Conservation (phyloP, 305 asterid genomes). For the Andrographis paniculata region DNA sequence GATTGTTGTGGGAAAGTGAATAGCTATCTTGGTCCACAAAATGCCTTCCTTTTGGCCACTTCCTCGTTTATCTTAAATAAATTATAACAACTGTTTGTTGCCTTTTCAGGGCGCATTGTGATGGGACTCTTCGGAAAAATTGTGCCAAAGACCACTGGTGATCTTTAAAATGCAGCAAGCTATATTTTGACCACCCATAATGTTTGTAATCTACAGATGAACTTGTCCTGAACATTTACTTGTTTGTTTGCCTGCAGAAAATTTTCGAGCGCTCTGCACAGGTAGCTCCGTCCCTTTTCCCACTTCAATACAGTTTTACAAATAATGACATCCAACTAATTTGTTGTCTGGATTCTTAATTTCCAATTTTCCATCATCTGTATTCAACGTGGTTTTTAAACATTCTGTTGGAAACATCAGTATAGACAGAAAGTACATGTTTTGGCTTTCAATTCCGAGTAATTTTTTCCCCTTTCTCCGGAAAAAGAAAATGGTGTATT, state of each 20-base stretch:
- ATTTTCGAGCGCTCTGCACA: slow-evolving; percentile 95
- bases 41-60: slow-evolving; percentile 5
- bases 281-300: slow-evolving; percentile 52
- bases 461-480: neutral
- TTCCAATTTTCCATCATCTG: no score
- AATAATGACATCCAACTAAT: no score
- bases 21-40: no score
- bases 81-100: slow-evolving; percentile 15
- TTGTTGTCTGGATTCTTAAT: no score
- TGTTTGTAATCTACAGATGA: slow-evolving; percentile 10
- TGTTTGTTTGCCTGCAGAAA: slow-evolving; percentile 73
- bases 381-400: slow-evolving; percentile 7
- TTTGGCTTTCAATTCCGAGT: neutral
- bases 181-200: slow-evolving; percentile 5
- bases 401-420: neutral
- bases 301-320: no score
- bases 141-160: slow-evolving; percentile 87
- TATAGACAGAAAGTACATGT: neutral
- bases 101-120: slow-evolving; percentile 64
- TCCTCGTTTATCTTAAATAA: slow-evolving; percentile 6
- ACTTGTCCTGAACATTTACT: slow-evolving; percentile 15
- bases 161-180: slow-evolving; percentile 8
- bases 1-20: no score
- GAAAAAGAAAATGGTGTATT: neutral
- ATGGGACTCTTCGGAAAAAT: slow-evolving; percentile 78